These are phyloP conservation scores for Candida quercuum DNA, from an alignment of 805 yeast genomes.

Conservation along the genomic window DNA sequence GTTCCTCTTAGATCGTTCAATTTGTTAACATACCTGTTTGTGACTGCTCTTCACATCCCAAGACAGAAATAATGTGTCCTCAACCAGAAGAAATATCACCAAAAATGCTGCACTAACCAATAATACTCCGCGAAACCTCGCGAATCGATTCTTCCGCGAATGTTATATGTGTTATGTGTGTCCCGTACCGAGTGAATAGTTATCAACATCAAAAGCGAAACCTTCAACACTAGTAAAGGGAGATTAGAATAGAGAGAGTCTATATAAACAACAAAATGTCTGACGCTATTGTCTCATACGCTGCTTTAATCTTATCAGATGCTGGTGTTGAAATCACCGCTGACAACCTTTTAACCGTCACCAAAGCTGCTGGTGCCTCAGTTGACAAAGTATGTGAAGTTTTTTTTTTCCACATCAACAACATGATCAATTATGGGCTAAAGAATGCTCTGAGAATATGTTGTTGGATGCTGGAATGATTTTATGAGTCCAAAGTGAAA, in stretches of 20 bases:
- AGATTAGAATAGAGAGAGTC: not conserved
- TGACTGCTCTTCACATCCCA: too few species aligned
- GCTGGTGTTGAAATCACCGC: slow-evolving; percentile 91
- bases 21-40: too few species aligned
- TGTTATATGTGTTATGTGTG: too few species aligned
- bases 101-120: too few species aligned
- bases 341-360: slow-evolving; percentile 69
- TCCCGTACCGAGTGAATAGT: not conserved
- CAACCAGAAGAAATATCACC: too few species aligned
- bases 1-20: too few species aligned
- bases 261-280: slow-evolving; percentile 49
- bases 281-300: slow-evolving; percentile 94
- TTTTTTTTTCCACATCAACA: slow-evolving; percentile 1
- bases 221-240: not conserved
- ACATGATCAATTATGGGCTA: not conserved
- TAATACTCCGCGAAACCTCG: too few species aligned
- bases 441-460: too few species aligned
- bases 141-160: too few species aligned
- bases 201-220: not conserved
- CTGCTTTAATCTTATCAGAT: slow-evolving; percentile 97
- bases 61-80: too few species aligned
- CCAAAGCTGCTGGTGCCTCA: slow-evolving; percentile 72
- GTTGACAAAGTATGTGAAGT: slow-evolving; percentile 44
- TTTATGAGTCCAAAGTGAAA: too few species aligned
- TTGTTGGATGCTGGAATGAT: too few species aligned